phyloP scores from a whole-genome alignment of 345 rosid genomes.

The Salix koriyanagi region DNA sequence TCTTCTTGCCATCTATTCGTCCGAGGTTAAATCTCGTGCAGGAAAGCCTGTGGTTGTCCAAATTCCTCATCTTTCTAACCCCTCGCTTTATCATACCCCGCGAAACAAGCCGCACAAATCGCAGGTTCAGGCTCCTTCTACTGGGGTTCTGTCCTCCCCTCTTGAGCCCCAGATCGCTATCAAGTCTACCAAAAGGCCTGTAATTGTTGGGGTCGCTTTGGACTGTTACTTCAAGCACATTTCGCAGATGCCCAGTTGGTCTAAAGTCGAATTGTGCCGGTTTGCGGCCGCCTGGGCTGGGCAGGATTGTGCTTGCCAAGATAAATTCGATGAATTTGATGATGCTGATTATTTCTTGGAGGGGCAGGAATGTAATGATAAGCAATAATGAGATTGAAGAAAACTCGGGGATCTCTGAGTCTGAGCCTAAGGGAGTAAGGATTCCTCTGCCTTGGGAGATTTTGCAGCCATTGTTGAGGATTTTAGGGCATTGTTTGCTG shows the following conservation, averaged over 20 bases:
- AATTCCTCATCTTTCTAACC: slow-evolving; percentile 81
- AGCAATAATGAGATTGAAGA: slow-evolving; percentile 26
- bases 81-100: slow-evolving; percentile 84
- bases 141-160: slow-evolving; percentile 58
- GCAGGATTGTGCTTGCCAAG: slow-evolving; percentile 65
- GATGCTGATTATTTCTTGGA: slow-evolving; percentile 20
- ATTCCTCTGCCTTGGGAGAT: slow-evolving; percentile 96
- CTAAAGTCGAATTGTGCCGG: slow-evolving; percentile 73
- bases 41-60: slow-evolving; percentile 73
- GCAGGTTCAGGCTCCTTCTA: slow-evolving; percentile 21
- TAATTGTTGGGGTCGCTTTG: slow-evolving; percentile 59
- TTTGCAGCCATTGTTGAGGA: slow-evolving; percentile 68
- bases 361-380: slow-evolving; percentile 3
- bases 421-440: slow-evolving; percentile 44
- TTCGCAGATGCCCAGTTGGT: slow-evolving; percentile 84
- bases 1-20: slow-evolving; percentile 74
- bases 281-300: slow-evolving; percentile 78
- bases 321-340: slow-evolving; percentile 39
- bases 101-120: slow-evolving; percentile 23
- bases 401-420: slow-evolving; percentile 36
- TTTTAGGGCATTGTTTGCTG: slow-evolving; percentile 79
- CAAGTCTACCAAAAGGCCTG: slow-evolving; percentile 74
- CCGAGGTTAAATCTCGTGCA: slow-evolving; percentile 72
- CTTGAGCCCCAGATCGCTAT: slow-evolving; percentile 74
- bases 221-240: slow-evolving; percentile 79